Percentiles rank a stretch among this genome's conserved stretches.
These are phyloP conservation scores for Skeletonema tropicum DNA, from an alignment of 108 stramenopile genomes.

Conservation along the genomic window DNA sequence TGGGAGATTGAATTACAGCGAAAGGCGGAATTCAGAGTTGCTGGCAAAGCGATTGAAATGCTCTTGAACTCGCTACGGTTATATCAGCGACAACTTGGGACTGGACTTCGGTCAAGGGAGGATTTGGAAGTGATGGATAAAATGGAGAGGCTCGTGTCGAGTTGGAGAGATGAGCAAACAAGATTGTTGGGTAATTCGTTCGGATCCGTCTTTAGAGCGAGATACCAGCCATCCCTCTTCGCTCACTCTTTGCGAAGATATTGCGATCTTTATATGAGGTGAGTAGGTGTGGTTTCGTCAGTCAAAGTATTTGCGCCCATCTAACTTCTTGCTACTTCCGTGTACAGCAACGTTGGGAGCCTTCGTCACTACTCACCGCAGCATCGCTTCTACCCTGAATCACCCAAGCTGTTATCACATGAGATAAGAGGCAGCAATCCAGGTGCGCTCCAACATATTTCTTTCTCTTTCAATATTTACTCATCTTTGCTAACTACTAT, in stretches of 20 bases:
- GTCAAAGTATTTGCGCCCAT: background rate
- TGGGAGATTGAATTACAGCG: constrained; percentile 68
- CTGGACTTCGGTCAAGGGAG: constrained; percentile 52
- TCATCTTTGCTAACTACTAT: background rate
- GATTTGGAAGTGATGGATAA: constrained; percentile 70
- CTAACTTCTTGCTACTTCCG: background rate
- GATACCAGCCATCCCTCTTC: constrained; percentile 74
- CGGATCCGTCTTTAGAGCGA: constrained; percentile 84
- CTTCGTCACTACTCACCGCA: constrained; percentile 79
- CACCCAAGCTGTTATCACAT: constrained; percentile 73
- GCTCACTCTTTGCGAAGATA: constrained; percentile 49
- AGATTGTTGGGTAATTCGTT: constrained; percentile 81
- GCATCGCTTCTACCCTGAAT: constrained; percentile 88
- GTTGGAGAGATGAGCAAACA: constrained; percentile 81
- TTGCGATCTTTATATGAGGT: constrained; percentile 56
- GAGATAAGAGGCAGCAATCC: constrained; percentile 61
- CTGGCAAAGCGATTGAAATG: constrained; percentile 74
- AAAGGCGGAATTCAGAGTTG: constrained; percentile 55
- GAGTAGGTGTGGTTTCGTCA: background rate
- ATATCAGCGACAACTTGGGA: constrained; percentile 69
- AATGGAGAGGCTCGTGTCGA: constrained; percentile 74
- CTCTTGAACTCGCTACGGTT: constrained; percentile 67
- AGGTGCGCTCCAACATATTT: background rate
- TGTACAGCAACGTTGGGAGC: constrained; percentile 53
- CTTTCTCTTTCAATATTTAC: background rate